Evolutionary conservation across 2,329 filamentous ascomycete genomes (phyloP).

Genomic region (Phoma sp.): DNA sequence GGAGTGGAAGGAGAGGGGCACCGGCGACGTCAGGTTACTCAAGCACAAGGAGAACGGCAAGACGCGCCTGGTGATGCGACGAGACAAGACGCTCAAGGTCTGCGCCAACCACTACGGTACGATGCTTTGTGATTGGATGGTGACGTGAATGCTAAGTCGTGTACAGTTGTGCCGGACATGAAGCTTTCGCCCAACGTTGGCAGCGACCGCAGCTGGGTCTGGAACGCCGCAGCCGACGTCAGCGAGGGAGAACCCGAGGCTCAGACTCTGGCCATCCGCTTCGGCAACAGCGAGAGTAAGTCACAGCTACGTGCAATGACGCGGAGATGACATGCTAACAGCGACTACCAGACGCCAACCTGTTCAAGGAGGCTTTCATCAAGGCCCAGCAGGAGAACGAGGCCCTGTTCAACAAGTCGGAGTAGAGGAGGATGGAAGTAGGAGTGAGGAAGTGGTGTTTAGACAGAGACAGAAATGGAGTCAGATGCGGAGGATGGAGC

Average conservation of each 20-base stretch:
- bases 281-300: slow-evolving; percentile 94
- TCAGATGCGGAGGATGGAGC: slow-evolving; percentile 4
- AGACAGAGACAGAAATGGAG: slow-evolving; percentile 2
- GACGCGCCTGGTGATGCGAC: slow-evolving; percentile 96
- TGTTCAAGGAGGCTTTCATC: slow-evolving; percentile 97
- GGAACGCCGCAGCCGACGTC: slow-evolving; percentile 97
- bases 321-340: neutral
- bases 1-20: slow-evolving; percentile 99
- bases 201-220: slow-evolving; percentile 98
- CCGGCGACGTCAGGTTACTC: slow-evolving; percentile 91
- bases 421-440: slow-evolving; percentile 46
- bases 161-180: slow-evolving; percentile 92
- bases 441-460: neutral
- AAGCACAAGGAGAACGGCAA: slow-evolving; percentile 99
- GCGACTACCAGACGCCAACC: slow-evolving; percentile 79
- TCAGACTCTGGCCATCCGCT: slow-evolving; percentile 93
- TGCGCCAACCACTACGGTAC: slow-evolving; percentile 99
- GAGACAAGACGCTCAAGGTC: slow-evolving; percentile 99
- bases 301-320: neutral
- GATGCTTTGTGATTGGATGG: slow-evolving; percentile 41
- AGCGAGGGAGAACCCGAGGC: slow-evolving; percentile 98
- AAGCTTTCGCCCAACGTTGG: slow-evolving; percentile 98
- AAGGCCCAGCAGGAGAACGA: slow-evolving; percentile 97
- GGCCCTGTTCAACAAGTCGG: slow-evolving; percentile 70
- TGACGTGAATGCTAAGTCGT: slow-evolving; percentile 27